Conservation (phyloP, 352 stramenopile genomes). For the Phytophthora sp. region DNA sequence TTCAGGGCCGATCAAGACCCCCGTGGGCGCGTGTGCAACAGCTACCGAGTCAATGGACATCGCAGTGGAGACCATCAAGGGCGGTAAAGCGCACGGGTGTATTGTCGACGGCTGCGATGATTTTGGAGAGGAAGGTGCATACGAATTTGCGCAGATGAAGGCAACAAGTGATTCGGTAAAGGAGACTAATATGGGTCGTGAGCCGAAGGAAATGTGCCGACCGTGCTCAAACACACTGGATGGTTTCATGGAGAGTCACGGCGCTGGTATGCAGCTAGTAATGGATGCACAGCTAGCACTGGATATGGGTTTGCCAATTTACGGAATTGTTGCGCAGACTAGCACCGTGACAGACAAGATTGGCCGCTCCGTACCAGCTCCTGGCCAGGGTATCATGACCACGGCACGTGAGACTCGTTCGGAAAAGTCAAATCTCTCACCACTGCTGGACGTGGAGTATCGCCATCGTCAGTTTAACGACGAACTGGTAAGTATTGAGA, state of each 20-base stretch:
- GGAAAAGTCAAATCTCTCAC: constrained; percentile 37
- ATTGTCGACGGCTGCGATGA: constrained; percentile 89
- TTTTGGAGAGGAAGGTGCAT: constrained; percentile 85
- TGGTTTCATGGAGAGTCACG: constrained; percentile 91
- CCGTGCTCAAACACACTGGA: constrained; percentile 78
- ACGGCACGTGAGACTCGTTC: constrained; percentile 65
- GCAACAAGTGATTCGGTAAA: constrained; percentile 87
- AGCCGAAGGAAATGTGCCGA: constrained; percentile 84
- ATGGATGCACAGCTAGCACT: constrained; percentile 90
- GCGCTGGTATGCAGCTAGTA: constrained; percentile 86
- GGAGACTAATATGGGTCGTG: constrained; percentile 77
- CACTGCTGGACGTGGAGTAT: constrained; percentile 74
- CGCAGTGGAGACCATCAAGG: constrained; percentile 89
- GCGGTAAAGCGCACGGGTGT: constrained; percentile 82
- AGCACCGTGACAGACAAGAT: constrained; percentile 91
- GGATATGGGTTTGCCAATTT: constrained; percentile 90
- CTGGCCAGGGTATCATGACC: constrained; percentile 87
- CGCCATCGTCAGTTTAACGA: constrained; percentile 77
- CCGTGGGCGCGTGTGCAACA: constrained; percentile 86
- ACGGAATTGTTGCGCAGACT: constrained; percentile 82
- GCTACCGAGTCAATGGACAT: constrained; percentile 89
- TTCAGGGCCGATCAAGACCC: constrained; percentile 90
- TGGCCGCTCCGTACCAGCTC: constrained; percentile 81
- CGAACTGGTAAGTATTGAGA: constrained; percentile 73
- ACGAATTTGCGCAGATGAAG: constrained; percentile 92